Conservation (phyloP, 169 alveolate species). For the Amoebophrya sp. region DNA sequence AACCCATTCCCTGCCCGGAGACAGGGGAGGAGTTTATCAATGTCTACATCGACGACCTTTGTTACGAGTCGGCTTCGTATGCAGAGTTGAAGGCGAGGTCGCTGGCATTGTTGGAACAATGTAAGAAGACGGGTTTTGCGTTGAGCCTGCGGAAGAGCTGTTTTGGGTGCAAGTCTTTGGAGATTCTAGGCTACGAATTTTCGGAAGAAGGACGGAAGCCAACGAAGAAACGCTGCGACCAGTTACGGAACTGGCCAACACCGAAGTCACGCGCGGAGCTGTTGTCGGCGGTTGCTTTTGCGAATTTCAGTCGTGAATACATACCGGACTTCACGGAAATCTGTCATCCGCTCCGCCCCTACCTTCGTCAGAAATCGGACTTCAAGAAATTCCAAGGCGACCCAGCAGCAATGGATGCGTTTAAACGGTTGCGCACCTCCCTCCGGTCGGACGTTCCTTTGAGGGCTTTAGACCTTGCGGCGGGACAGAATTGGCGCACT, state of each 20-base stretch:
- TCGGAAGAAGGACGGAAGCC: not conserved
- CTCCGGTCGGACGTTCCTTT: not conserved
- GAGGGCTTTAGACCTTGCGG: not conserved
- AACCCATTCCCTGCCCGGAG: not conserved
- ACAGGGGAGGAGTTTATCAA: not conserved
- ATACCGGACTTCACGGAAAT: not conserved
- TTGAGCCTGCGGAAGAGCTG: not conserved
- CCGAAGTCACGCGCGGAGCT: not conserved
- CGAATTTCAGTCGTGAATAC: not conserved
- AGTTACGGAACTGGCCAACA: not conserved
- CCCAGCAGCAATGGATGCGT: not conserved
- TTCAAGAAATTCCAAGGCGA: not conserved
- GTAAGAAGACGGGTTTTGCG: not conserved
- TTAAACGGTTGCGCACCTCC: not conserved
- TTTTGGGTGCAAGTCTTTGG: not conserved
- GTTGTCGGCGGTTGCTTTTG: not conserved
- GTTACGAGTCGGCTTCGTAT: not conserved
- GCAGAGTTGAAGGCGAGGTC: not conserved
- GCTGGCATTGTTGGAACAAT: not conserved
- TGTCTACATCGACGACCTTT: not conserved
- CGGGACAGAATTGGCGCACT: not conserved
- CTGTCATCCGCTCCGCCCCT: not conserved
- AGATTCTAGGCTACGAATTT: not conserved
- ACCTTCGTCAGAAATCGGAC: not conserved
- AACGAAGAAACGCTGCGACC: not conserved